Base-by-base conservation (phyloP, 2,329 filamentous ascomycete species). In the Aspergillus ibericus region DNA sequence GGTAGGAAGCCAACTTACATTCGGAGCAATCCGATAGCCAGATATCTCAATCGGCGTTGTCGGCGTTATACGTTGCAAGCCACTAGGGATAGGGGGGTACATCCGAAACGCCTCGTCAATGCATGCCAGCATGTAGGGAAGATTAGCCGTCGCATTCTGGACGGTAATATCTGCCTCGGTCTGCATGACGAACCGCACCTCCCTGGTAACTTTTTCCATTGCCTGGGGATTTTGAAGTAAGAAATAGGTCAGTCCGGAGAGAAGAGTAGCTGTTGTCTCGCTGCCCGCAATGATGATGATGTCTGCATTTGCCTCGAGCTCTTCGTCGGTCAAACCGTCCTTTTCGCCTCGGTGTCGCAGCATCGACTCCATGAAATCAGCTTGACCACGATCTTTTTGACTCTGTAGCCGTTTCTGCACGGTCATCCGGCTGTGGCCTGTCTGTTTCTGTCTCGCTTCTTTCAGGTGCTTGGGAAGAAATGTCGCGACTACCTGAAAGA, bases 191-290 rank as follows among this genome's bases (percentile, higher is more conserved):
- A 65, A 61, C 1, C 78, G 75, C 0, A 82, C 68, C 61, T 82
- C 80, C 0, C 68, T 4, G 0, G 61, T 67, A 4, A 78, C 51
- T 40, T 68, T 76, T 58, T 65, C 53, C 5, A 77, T 55, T 1
- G 58, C 63, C 0, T 65, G 55, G 0, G 76, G 77, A 35, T 73
- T 71, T 7, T 44, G 55, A 15, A 79, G 67, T 0, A 84, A 68
- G 1, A 76, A 71, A 50, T 73, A 81, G 0, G 77, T 79, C 0
- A 72, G 63, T 0, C 79, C 80, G 0, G 74, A 69, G 0, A 82
- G 67, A 0, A 75, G 62, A 0, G 79, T 80, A 0, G 80, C 80
- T 0, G 78, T 82, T 0, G 80, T 82, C 29, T 68, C 64, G 18
- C 71, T 75, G 0, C 80, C 80, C 0, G 78, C 80, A 4, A 74